Percentiles rank a stretch among this genome's conserved stretches.
These are phyloP conservation scores for Amorphotheca resinae DNA, from an alignment of 495 filamentous ascomycete genomes.

Conservation along the genomic window DNA sequence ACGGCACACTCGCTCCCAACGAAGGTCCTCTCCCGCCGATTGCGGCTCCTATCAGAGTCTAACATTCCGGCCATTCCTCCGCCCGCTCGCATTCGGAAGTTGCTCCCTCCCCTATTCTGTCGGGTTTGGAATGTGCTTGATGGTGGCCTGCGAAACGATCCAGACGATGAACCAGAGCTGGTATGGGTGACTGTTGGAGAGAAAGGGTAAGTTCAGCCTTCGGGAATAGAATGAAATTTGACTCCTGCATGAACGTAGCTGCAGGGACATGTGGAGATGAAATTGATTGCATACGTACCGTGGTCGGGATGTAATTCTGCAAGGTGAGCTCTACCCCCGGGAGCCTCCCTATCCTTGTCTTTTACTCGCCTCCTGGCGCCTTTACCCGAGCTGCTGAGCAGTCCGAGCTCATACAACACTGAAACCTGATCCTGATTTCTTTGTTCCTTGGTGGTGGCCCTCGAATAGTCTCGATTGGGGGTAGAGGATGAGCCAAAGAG, in stretches of 20 bases:
- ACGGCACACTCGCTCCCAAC: conserved; percentile 90
- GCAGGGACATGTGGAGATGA: conserved; percentile 1
- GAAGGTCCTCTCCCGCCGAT: conserved; percentile 85
- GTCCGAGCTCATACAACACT: conserved; percentile 20
- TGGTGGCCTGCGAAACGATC: not conserved
- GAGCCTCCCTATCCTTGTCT: conserved; percentile 9
- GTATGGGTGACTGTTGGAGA: conserved; percentile 8
- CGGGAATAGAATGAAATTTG: too few relatives aligned
- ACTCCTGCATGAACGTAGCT: too few relatives aligned
- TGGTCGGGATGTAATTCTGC: conserved; percentile 16
- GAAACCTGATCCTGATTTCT: conserved; percentile 16
- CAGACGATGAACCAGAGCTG: conserved; percentile 2
- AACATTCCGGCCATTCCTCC: conserved; percentile 54
- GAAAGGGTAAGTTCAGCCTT: conserved; percentile 1
- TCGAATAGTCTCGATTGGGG: not conserved
- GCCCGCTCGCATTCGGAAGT: conserved; percentile 15
- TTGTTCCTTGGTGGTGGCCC: not conserved
- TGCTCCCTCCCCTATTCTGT: conserved; percentile 7
- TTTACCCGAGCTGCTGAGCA: conserved; percentile 16
- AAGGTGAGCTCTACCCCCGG: conserved; percentile 15
- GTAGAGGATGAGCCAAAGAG: too few relatives aligned
- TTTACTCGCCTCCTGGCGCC: conserved; percentile 17
- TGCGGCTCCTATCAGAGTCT: conserved; percentile 66
- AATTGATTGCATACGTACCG: conserved; percentile 15
- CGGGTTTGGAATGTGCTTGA: conserved; percentile 6